phyloP scores from a whole-genome alignment of 768 basidiomycete genomes.

The Dacryopinax primogenitus region DNA sequence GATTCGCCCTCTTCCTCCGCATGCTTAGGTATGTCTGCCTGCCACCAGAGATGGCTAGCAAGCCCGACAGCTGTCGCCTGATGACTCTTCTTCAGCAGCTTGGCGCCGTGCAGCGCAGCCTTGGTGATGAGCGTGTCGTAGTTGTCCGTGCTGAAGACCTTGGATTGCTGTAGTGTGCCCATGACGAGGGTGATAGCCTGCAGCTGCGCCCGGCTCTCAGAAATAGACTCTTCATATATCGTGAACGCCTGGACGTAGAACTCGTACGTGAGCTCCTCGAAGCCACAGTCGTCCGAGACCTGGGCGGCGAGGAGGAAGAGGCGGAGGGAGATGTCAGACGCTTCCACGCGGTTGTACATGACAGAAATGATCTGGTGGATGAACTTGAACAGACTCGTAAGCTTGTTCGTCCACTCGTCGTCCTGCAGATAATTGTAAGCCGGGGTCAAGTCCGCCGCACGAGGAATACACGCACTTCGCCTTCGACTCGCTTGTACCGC shows the following conservation, averaged over 20 bases:
- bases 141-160: conserved; percentile 88
- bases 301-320: conserved; percentile 93
- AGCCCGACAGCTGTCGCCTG: conserved; percentile 88
- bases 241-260: conserved; percentile 96
- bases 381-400: conserved; percentile 84
- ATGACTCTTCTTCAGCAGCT: conserved; percentile 94
- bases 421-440: conserved; percentile 41
- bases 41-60: conserved; percentile 99
- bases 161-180: conserved; percentile 71
- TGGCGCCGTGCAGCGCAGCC: conserved; percentile 93
- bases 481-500: conserved; percentile 74
- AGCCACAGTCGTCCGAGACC: conserved; percentile 84
- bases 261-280: conserved; percentile 94
- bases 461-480: conserved; percentile 36
- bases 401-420: conserved; percentile 72
- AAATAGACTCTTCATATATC: conserved; percentile 95
- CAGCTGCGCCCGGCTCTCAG: conserved; percentile 86
- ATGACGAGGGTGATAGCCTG: conserved; percentile 97
- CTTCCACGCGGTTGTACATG: conserved; percentile 84
- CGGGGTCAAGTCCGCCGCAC: background rate
- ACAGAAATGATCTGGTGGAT: conserved; percentile 86
- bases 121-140: conserved; percentile 98
- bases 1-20: background rate
- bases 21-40: conserved; percentile 40
- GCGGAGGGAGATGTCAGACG: conserved; percentile 73